Evolutionary conservation across 2,329 filamentous ascomycete species (phyloP).

Genomic region (Sporothrix brunneoviolacea): DNA sequence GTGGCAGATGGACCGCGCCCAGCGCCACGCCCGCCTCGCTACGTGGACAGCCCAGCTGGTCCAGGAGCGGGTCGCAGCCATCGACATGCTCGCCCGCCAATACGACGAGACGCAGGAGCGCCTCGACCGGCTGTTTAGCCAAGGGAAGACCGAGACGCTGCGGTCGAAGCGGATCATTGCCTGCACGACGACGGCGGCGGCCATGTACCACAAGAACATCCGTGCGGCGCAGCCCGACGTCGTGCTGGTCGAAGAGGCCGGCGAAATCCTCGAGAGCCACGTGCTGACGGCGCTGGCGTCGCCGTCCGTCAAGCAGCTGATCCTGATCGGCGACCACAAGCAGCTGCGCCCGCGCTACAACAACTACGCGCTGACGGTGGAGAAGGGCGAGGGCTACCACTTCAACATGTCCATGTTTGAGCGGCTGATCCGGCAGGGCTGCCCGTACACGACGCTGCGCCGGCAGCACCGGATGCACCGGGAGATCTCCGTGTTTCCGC

Average conservation of each 20-base stretch:
- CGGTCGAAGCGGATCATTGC: constrained; percentile 55
- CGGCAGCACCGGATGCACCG: constrained; percentile 64
- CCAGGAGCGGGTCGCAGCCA: constrained; percentile 40
- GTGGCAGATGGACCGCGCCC: constrained; percentile 43
- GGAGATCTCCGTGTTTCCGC: constrained; percentile 56
- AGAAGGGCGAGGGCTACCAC: constrained; percentile 59
- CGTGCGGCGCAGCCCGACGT: constrained; percentile 49
- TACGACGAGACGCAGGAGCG: constrained; percentile 37
- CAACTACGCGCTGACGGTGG: constrained; percentile 53
- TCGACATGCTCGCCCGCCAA: constrained; percentile 32
- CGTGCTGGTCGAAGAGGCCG: constrained; percentile 64
- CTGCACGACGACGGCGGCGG: constrained; percentile 65
- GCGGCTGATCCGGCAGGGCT: constrained; percentile 51
- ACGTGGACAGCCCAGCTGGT: constrained; percentile 41
- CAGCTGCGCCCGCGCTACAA: constrained; percentile 63
- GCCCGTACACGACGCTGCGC: constrained; percentile 45
- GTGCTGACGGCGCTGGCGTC: constrained; percentile 51
- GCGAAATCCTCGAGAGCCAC: constrained; percentile 65
- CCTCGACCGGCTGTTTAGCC: constrained; percentile 37
- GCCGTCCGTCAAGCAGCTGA: constrained; percentile 51
- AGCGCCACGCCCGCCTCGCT: constrained; percentile 30
- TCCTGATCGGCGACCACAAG: constrained; percentile 68
- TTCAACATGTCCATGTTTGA: constrained; percentile 65
- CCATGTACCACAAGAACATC: constrained; percentile 52
- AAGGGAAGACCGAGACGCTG: constrained; percentile 38